phyloP scores from a whole-genome alignment of 345 rosid species.

The Citropsis articulata region DNA sequence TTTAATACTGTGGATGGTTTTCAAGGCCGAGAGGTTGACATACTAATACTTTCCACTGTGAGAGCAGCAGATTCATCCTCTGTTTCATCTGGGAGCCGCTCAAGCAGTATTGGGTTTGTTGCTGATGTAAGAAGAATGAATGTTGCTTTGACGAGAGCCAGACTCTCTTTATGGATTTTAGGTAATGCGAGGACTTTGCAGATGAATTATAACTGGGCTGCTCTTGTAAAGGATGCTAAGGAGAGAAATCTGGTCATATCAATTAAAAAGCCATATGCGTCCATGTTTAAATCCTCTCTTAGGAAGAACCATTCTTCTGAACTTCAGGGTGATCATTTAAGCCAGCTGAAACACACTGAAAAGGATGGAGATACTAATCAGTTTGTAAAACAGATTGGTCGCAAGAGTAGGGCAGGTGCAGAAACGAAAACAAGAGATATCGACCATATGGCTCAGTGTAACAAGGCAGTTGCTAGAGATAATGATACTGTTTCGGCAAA shows the following conservation, averaged over 20 bases:
- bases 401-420: conserved; percentile 18
- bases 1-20: conserved; percentile 95
- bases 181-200: conserved; percentile 81
- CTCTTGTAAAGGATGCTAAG: conserved; percentile 82
- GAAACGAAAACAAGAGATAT: conserved; percentile 23
- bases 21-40: conserved; percentile 94
- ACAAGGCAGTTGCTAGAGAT: conserved; percentile 21
- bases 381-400: conserved; percentile 28
- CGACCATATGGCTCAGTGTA: conserved; percentile 1
- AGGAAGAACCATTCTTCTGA: conserved; percentile 22
- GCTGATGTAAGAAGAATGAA: conserved; percentile 95
- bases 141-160: conserved; percentile 96
- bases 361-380: conserved; percentile 19
- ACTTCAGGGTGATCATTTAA: conserved; percentile 23
- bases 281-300: conserved; percentile 31
- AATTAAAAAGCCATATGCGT: conserved; percentile 53
- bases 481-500: conserved; percentile 22
- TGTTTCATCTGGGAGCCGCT: conserved; percentile 28
- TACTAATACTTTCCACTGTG: conserved; percentile 86
- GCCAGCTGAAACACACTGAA: conserved; percentile 22
- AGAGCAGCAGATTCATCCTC: conserved; percentile 61
- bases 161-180: conserved; percentile 87
- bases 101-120: conserved; percentile 84
- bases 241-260: conserved; percentile 68
- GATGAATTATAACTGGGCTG: conserved; percentile 72